Base-by-base conservation (phyloP, 1,139 yeast genomes). In the Suhomyces bokatorum region DNA sequence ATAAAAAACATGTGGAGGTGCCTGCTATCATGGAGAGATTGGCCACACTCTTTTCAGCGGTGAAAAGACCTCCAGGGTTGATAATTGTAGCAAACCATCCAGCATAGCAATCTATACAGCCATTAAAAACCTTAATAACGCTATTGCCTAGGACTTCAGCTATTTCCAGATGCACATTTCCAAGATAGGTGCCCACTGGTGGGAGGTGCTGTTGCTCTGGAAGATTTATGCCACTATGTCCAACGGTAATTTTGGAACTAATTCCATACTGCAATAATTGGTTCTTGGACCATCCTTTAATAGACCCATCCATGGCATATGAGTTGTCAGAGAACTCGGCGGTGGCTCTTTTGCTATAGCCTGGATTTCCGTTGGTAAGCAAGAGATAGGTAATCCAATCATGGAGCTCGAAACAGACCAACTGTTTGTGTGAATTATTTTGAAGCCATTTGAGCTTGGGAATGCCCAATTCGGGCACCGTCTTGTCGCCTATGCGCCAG, bases 51-150 rank as follows among this genome's bases (percentile, higher is more conserved):
- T 57, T 49, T 51, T 59, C 49, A 3, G 35, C 6, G 6, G 29
- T 15, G 35, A 30, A 37, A 17, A 33, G 36, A n/a, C 38, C 35
- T 13, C 26, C 43, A 6, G 44, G 44, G 15, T 31, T 35, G 2
- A 36, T 30, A 8, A 53, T 37, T 1, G 74, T 64, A 1, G 73
- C 61, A 8, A 78, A 57, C 78, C 81, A 79, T 2, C 83, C 79
- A 1, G 80, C 76, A 52, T 81, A 80, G 43, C 85, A 77, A 54
- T 81, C 85, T 34, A 80, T 80, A 37, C 80, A 71, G 8, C 83
- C 83, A 46, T 75, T 71, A 10, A 66, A 65, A 3, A 80, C 66
- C n/a, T 13, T 22, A 0, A 56, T 43, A 3, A 54, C 50, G 3
- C 42, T 32, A 14, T 15, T 22, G 2, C 43, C 4, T 37, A 8